phyloP scores from a whole-genome alignment of 108 stramenopile genomes.

The Cylindrotheca closterium region DNA sequence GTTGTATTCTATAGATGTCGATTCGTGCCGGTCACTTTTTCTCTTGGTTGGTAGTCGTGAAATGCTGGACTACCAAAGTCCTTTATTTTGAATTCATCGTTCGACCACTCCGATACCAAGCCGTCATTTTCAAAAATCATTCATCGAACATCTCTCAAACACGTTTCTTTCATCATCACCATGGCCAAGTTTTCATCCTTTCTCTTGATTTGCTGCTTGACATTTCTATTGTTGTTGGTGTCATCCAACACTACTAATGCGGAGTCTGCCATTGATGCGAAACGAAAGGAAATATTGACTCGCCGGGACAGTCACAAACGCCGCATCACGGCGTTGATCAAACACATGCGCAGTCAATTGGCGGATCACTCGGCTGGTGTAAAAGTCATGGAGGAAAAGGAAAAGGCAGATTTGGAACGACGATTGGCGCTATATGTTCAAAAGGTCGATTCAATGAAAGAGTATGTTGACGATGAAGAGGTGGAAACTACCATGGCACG shows the following conservation, averaged over 20 bases:
- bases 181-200: no score
- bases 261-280: neutral
- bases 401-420: constrained; percentile 8
- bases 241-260: neutral
- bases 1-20: no score
- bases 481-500: neutral
- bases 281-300: constrained; percentile 11
- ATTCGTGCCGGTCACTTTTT: no score
- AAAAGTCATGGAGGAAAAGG: constrained; percentile 7
- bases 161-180: no score
- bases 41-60: neutral
- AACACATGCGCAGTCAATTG: constrained; percentile 7
- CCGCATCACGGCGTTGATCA: constrained; percentile 4
- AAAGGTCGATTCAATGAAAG: constrained; percentile 20
- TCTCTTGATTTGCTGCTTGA: no score
- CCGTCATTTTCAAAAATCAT: neutral
- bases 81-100: neutral
- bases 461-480: constrained; percentile 11
- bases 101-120: neutral
- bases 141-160: no score
- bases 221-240: no score
- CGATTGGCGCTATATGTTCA: constrained; percentile 9
- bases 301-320: constrained; percentile 6
- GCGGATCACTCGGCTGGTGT: constrained; percentile 22
- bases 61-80: neutral